phyloP scores from a whole-genome alignment of 2,329 filamentous ascomycete genomes.

The Botrytis elliptica region DNA sequence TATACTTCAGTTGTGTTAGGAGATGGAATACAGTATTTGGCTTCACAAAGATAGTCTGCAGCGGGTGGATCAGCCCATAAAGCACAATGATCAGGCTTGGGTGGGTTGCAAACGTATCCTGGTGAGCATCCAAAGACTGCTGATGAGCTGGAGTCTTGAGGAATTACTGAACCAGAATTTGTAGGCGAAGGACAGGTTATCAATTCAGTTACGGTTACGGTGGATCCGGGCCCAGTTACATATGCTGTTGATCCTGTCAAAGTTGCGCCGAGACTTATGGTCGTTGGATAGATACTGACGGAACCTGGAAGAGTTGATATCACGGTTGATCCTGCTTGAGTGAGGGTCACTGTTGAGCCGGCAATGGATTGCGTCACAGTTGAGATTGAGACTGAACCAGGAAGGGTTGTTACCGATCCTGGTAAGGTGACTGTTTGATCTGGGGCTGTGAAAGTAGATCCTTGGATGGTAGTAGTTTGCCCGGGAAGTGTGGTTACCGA shows the following conservation, averaged over 20 bases:
- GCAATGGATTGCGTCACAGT: conserved; percentile 15
- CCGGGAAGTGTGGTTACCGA: background rate
- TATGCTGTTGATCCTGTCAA: conserved; percentile 17
- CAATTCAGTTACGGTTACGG: conserved; percentile 26
- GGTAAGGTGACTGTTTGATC: conserved; percentile 2
- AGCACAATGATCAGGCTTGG: conserved; percentile 42
- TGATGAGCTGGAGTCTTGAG: conserved; percentile 32
- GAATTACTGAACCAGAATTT: conserved; percentile 28
- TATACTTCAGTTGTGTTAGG: conserved; percentile 35
- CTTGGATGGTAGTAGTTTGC: background rate
- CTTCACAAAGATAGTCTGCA: conserved; percentile 42
- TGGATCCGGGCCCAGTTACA: conserved; percentile 21
- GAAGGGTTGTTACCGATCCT: conserved; percentile 15
- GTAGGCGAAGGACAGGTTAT: conserved; percentile 32
- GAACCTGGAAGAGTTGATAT: conserved; percentile 20
- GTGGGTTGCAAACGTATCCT: conserved; percentile 44
- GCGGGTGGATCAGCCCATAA: conserved; percentile 44
- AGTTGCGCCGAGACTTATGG: conserved; percentile 18
- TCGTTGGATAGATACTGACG: conserved; percentile 22
- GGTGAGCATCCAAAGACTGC: conserved; percentile 47
- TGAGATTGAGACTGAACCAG: conserved; percentile 17
- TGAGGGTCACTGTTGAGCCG: conserved; percentile 6
- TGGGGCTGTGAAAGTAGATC: conserved; percentile 4
- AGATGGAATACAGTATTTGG: conserved; percentile 42
- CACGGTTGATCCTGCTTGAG: conserved; percentile 23